Evolutionary conservation across 2,329 filamentous ascomycete species (phyloP), one percentile per base, ranked within the genome.

Genomic region (Colletotrichum zoysiae): DNA sequence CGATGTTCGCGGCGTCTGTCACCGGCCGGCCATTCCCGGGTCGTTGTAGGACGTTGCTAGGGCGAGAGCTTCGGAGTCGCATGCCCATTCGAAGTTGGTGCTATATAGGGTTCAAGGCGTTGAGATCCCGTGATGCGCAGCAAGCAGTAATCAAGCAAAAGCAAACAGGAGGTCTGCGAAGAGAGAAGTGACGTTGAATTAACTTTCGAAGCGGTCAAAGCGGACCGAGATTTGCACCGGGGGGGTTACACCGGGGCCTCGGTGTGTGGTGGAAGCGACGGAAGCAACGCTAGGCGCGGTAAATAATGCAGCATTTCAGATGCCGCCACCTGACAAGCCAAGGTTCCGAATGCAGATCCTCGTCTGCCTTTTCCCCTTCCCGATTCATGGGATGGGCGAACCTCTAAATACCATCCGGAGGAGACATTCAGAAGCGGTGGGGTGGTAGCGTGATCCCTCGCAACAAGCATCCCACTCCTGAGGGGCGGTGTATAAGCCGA

Each of bases 151-250:
- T 7, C 26, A 11, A 30, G 20, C 12, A 62, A 8, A 26, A 4
- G 2, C 59, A 26, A 5, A 48, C 20, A 18, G 46, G 46, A 62
- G 33, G 33, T 16, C 33, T 11, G 59, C 12, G 5, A 26, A 35
- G 6, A 18, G 11, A 50, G 59, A 51, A 12, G 46, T 40, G 59
- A 62, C 12, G 59, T 62, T 51, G 59, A 51, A 51, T 23, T 51
- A 8, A 30, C 30, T 14, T n/a, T 48, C 33, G 33, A 7, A 8
- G 33, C 30, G 59, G 59, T 62, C 59, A 62, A 62, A 40, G 59
- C 59, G 59, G 44, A 42, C 44, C 30, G 40, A n/a, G 46, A 20
- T 18, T 35, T 7, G 5, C 33, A 48, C 59, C 16, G 46, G 44
- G 46, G 46, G 44, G 59, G 20, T 23, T 30, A 30, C 23, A 18